A percentile compares a stretch with the other conserved stretches of the same genome.
Evolutionary conservation across 495 filamentous ascomycete genomes (phyloP).

Genomic region (Lentithecium fluviatile): DNA sequence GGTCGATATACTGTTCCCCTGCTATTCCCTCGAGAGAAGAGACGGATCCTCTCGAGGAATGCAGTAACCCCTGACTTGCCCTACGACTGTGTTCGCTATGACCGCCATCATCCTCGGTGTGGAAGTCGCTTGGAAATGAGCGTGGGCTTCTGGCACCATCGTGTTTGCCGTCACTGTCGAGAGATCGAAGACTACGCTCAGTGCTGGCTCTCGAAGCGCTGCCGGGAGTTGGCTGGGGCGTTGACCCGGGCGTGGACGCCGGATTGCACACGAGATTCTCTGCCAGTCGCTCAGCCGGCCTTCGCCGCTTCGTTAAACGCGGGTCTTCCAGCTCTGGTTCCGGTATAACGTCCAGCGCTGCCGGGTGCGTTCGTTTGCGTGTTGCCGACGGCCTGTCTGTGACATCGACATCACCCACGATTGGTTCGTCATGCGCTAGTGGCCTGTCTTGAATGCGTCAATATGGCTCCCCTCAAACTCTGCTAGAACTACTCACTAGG

Average conservation of each 20-base stretch:
- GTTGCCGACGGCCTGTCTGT: conserved; percentile 4
- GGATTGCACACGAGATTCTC: conserved; percentile 10
- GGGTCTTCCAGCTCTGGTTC: conserved; percentile 16
- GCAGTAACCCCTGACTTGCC: conserved; percentile 1
- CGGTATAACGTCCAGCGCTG: conserved; percentile 10
- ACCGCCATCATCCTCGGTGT: background rate
- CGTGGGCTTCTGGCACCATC: conserved; percentile 5
- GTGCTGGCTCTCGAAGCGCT: conserved; percentile 15
- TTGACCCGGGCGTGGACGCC: conserved; percentile 4
- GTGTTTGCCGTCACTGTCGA: conserved; percentile 10
- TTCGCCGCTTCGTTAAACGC: conserved; percentile 10
- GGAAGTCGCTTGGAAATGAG: conserved; percentile 9
- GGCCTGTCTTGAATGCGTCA: background rate
- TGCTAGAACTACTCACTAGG: conserved; percentile 9
- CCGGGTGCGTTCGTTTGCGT: conserved; percentile 12
- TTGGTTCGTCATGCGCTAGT: conserved; percentile 5
- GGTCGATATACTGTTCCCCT: too few species aligned
- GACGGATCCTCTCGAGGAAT: background rate
- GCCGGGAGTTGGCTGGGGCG: conserved; percentile 3
- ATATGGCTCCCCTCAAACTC: background rate
- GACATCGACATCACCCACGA: background rate
- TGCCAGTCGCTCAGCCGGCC: conserved; percentile 5
- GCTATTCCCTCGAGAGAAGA: too few species aligned
- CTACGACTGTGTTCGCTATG: background rate
- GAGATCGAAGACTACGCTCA: conserved; percentile 5